These are phyloP conservation scores for Didymella segeticola DNA, from an alignment of 2,329 filamentous ascomycete species.

Conservation along the genomic window DNA sequence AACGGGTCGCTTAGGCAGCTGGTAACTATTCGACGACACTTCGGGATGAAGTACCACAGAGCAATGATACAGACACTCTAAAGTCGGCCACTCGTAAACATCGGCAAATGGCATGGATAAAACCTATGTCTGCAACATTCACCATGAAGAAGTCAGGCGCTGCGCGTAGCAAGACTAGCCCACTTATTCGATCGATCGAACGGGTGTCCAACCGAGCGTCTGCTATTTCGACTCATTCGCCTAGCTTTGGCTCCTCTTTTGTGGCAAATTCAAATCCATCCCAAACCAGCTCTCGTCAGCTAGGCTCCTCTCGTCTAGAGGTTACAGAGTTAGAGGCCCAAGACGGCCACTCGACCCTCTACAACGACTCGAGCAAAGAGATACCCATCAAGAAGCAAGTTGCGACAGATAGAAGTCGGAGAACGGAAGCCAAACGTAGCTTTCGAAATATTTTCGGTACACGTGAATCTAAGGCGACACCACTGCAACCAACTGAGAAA, in stretches of 20 bases:
- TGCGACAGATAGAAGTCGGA: not conserved
- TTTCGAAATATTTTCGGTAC: slow-evolving; percentile 34
- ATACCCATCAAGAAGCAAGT: not conserved
- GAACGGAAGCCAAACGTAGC: slow-evolving; percentile 32
- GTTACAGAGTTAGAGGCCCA: not conserved
- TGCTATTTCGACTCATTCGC: not conserved
- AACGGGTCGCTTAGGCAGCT: not conserved
- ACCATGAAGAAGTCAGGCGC: not conserved
- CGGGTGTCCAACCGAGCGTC: not conserved
- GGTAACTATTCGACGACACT: not conserved
- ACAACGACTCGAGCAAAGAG: not conserved
- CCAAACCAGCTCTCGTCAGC: not conserved
- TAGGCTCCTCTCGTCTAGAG: not conserved
- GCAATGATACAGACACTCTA: not conserved
- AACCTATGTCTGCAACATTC: not conserved
- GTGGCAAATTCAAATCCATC: not conserved
- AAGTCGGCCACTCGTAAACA: not conserved
- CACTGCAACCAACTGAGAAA: slow-evolving; percentile 3
- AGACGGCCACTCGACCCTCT: not conserved
- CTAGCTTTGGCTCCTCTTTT: not conserved
- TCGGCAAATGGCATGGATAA: not conserved
- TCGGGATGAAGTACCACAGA: not conserved
- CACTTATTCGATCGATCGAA: not conserved
- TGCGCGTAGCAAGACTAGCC: slow-evolving; percentile 1
- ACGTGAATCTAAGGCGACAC: slow-evolving; percentile 12